Conservation (phyloP, 2,329 filamentous ascomycete genomes). For the Ophiostoma pallidulum region DNA sequence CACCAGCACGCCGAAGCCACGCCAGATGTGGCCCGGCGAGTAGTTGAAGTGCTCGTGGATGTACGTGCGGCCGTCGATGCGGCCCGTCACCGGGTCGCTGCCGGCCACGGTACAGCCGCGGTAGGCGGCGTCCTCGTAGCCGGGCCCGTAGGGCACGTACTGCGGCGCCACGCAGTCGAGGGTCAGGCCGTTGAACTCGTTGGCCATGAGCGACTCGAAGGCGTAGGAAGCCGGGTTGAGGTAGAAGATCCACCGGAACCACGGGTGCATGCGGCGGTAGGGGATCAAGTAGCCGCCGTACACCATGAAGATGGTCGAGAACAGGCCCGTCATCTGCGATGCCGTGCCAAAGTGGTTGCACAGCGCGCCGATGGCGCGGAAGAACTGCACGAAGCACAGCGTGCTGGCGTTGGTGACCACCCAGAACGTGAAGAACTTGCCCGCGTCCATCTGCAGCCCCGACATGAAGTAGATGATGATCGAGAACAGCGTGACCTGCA, state of each 20-base stretch:
- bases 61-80: conserved; percentile 48
- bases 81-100: conserved; percentile 14
- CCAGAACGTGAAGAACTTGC: conserved; percentile 57
- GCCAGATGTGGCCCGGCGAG: conserved; percentile 51
- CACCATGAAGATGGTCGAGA: conserved; percentile 53
- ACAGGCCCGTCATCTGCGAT: conserved; percentile 36
- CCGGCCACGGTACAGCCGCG: conserved; percentile 7
- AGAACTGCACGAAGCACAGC: conserved; percentile 48
- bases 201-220: conserved; percentile 51
- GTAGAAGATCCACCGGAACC: conserved; percentile 60
- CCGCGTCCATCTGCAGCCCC: conserved; percentile 54
- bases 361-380: conserved; percentile 48
- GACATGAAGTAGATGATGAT: conserved; percentile 71
- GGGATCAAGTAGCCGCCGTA: conserved; percentile 30
- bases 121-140: not conserved
- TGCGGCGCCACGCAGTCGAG: conserved; percentile 40
- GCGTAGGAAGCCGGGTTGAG: conserved; percentile 54
- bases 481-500: conserved; percentile 59
- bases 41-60: conserved; percentile 44
- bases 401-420: conserved; percentile 51
- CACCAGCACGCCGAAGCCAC: conserved; percentile 68
- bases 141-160: conserved; percentile 11
- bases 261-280: conserved; percentile 24
- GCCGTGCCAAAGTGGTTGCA: conserved; percentile 49
- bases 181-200: conserved; percentile 46